Evolutionary conservation across 495 filamentous ascomycete species (phyloP), one percentile per base, ranked within the genome.

Genomic region (Penicillium herquei): DNA sequence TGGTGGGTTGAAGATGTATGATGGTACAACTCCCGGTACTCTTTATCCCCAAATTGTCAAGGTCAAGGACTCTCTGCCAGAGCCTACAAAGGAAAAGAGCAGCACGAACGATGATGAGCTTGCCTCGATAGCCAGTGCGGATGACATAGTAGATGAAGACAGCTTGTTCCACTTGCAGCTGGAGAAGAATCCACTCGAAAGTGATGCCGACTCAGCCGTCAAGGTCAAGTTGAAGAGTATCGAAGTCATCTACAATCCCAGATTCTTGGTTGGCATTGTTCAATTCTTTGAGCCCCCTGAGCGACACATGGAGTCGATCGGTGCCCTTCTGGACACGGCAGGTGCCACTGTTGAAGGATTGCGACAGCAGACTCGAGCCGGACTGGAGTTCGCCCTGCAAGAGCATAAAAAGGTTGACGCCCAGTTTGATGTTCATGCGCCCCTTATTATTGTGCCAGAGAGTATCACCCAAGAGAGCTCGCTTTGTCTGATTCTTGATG

Each of bases 321-420:
- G 86, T 7, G 94, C 93, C 21, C 78, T 98, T 44, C 84, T 98
- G 80, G 94, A 98, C 66, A 90, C 89, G 16, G 94, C 94, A 18
- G 92, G 94, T 14, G 92, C 91, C 31, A 98, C 93, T 0, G 93
- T 98, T 1, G 91, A 98, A 71, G 92, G 91, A 12, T 74, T 98
- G 52, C 84, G 94, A 35, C 91, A 96, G 70, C 94, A 98, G 73
- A 98, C 95, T 2, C 82, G 94, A 66, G 93, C 94, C 49, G 94
- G 94, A 10, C 79, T 98, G 32, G 92, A 98, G 67, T 98, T 96
- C 74, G 95, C 94, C 17, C 78, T 98, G 30, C 84, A 96, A 68
- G 95, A 98, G 65, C 94, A 98, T 72, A 98, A 97, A 78, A 98
- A 94, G 12, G 84, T 98, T 54, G 95, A 98, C 68, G 92, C 92